phyloP scores from a whole-genome alignment of 768 basidiomycete genomes.

The Pleurotus tuoliensis region DNA sequence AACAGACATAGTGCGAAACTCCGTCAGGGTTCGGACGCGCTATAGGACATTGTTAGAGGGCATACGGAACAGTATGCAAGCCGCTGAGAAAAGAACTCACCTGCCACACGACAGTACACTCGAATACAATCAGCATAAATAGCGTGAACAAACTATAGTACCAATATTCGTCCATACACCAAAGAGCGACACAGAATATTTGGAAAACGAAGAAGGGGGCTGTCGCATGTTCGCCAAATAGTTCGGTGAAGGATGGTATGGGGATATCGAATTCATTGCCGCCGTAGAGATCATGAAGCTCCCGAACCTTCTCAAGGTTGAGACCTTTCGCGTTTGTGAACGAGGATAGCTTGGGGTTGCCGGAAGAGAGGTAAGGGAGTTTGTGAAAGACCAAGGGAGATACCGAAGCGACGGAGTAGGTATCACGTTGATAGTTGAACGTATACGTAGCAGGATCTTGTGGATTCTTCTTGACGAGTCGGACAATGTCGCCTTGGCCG shows the following conservation, averaged over 20 bases:
- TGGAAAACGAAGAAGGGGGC: constrained; percentile 99
- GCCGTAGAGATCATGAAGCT: constrained; percentile 70
- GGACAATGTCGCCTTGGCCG: constrained; percentile 88
- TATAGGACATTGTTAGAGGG: constrained; percentile 23
- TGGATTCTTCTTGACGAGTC: constrained; percentile 57
- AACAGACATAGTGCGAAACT: constrained; percentile 97
- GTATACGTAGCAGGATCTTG: constrained; percentile 63
- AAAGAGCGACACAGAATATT: constrained; percentile 94
- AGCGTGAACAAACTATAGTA: constrained; percentile 97
- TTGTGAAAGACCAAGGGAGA: constrained; percentile 64
- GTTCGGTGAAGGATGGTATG: constrained; percentile 87
- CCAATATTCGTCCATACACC: constrained; percentile 99
- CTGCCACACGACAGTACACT: constrained; percentile 99
- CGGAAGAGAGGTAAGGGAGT: constrained; percentile 85
- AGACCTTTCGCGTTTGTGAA: constrained; percentile 65
- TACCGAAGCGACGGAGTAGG: constrained; percentile 67
- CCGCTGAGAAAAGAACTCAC: constrained; percentile 35
- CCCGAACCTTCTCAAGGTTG: constrained; percentile 38
- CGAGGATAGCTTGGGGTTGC: constrained; percentile 59
- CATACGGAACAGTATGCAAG: constrained; percentile 24
- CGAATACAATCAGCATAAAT: constrained; percentile 98
- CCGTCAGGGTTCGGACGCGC: constrained; percentile 90
- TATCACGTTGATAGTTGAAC: constrained; percentile 94
- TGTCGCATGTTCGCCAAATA: constrained; percentile 94
- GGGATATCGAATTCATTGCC: constrained; percentile 97